Base-by-base conservation (phyloP, 768 basidiomycete genomes). In the Austroboletus festivus region DNA sequence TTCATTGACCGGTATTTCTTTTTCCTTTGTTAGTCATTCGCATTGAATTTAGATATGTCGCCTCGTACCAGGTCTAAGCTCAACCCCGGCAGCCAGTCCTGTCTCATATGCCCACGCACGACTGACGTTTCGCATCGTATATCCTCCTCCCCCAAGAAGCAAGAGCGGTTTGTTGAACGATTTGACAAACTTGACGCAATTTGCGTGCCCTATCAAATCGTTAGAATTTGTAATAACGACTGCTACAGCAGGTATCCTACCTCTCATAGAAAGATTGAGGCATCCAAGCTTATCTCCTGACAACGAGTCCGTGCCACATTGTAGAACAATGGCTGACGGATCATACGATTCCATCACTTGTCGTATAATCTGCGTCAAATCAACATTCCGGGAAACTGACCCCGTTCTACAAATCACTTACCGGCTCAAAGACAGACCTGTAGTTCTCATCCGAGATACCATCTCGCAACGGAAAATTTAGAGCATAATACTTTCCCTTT, bases 31-130 rank as follows among this genome's bases (percentile, higher is more conserved):
- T 38, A 55, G 55, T 44, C 44, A 33, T 33, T 28, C 4, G 31
- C 10, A n/a, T 46, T 15, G 23, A 43, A n/a, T 42, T 7, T 44
- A 8, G 26, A n/a, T 26, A 9, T 20, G 3, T 33, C 15, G 13
- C 47, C 16, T 56, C 69, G 46, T 71, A 93, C 94, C 83, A 58
- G 83, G 77, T 18, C 83, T 86, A 13, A 99, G 79, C 67, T 98
- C 93, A 19, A 94, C 89, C 11, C 96, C 96, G 20, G 95, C 93
- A n/a, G 96, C 96, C 37, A 99, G 70, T 20, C 96, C 96, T 3
- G 96, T 99, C 71, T 99, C 96, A 60, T 83, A 99, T 19, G 96
- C 95, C 96, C 96, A 99, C 12, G 89, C 86, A 37, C 96, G 81
- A 54, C 92, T 93, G 51, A 97, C 95, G 54, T 95, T 95, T 38